These are phyloP conservation scores for Fomitopsis palustris DNA, from an alignment of 1,284 basidiomycete genomes.

Conservation along the genomic window DNA sequence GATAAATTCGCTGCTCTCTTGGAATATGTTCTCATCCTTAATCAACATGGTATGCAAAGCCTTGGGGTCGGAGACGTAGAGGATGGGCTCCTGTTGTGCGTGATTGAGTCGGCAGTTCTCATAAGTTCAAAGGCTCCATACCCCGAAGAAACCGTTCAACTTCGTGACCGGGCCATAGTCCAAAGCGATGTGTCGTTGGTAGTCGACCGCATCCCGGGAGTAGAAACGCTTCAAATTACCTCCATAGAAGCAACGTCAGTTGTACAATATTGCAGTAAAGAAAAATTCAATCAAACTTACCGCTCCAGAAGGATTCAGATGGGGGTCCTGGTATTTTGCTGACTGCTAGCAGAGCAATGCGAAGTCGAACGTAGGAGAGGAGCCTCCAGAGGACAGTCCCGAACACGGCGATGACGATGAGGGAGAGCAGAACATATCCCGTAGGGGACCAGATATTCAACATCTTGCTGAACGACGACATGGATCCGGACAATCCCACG, in stretches of 20 bases:
- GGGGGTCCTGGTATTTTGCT: background rate
- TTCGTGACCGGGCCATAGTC: constrained; percentile 19
- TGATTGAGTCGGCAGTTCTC: background rate
- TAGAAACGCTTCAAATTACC: background rate
- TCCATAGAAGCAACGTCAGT: background rate
- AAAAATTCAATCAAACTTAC: background rate
- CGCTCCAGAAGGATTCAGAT: background rate
- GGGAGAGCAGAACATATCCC: too few relatives aligned
- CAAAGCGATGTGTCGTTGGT: constrained; percentile 12
- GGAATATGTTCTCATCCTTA: constrained; percentile 3
- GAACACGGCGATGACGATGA: too few relatives aligned
- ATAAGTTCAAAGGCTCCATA: constrained; percentile 6
- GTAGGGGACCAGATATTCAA: too few relatives aligned
- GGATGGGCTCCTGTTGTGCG: background rate
- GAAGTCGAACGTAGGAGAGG: background rate
- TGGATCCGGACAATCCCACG: too few relatives aligned
- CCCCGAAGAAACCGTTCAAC: constrained; percentile 17
- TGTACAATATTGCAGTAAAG: background rate
- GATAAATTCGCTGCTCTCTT: background rate
- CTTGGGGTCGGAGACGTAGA: constrained; percentile 6
- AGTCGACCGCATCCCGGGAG: constrained; percentile 1
- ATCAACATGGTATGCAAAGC: constrained; percentile 7
- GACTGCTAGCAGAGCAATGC: background rate
- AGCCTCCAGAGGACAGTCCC: background rate
- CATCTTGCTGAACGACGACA: too few relatives aligned